These are phyloP conservation scores for Citrullus mucosospermus DNA, from an alignment of 306 rosid genomes.

Conservation along the genomic window DNA sequence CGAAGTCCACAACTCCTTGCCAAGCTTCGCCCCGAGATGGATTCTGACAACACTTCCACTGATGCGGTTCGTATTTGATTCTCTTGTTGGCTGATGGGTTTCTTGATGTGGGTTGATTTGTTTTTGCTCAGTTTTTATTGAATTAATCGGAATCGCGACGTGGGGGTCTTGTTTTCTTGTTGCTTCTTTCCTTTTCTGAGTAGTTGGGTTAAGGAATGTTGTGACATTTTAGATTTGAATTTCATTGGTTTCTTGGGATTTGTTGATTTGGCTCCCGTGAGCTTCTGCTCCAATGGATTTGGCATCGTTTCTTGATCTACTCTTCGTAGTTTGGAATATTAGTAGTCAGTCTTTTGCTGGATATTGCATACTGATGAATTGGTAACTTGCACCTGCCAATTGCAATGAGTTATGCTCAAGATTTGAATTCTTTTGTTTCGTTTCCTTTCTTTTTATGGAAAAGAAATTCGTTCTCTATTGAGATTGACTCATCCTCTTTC, in stretches of 20 bases:
- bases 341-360: background rate
- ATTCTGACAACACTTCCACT: slow-evolving; percentile 49
- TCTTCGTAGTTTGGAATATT: background rate
- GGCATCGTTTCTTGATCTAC: background rate
- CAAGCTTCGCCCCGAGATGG: slow-evolving; percentile 60
- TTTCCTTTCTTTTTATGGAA: background rate
- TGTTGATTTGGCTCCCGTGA: background rate
- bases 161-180: background rate
- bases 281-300: background rate
- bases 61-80: slow-evolving; percentile 54
- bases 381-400: background rate
- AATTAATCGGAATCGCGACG: background rate
- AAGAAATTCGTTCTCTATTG: background rate
- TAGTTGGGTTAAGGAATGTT: background rate
- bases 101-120: slow-evolving; percentile 4
- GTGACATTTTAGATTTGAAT: background rate
- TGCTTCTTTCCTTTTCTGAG: background rate
- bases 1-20: slow-evolving; percentile 66
- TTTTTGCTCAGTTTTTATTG: background rate
- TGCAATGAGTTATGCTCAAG: background rate
- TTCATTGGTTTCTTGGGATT: slow-evolving; percentile 4
- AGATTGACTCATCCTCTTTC: background rate
- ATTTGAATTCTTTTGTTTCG: background rate
- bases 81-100: background rate
- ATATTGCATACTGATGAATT: background rate